Base-by-base conservation (phyloP, 1,139 yeast genomes). In the Nakaseomyces glabratus region DNA sequence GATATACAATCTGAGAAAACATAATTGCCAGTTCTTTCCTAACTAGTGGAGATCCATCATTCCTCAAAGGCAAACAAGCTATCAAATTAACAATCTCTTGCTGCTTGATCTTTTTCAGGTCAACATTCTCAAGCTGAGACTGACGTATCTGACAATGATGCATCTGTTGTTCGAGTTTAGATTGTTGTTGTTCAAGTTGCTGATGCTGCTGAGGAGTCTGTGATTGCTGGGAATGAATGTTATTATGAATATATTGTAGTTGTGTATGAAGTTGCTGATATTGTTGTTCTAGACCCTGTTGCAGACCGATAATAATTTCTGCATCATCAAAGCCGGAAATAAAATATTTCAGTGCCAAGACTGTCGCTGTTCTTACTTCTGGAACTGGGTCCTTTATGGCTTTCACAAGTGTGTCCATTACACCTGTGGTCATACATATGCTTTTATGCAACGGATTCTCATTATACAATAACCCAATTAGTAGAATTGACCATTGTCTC, bases 21-120 rank as follows among this genome's bases (percentile, higher is more conserved):
- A 84, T 82, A 26, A 78, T 76, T 3, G 84, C 73, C 15, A 84
- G 73, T 53, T 90, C 97, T 45, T 85, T 78, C 38, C 98, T 66
- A 1, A 90, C 96, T 51, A 90, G 63, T 0, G 94, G 74, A 0
- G 95, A 82, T 0, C 95, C 97, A 59, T 90, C 98, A 28, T 82
- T 81, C 6, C 84, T 63, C 12, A 69, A 53, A 2, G 66, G 57
- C 20, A 73, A 45, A 1, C 71, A 66, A 0, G 70, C 61, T 34
- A 66, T 55, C 1, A 73, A 63, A 36, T 71, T 54, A 19, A 61
- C 60, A 2, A 63, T 54, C 40, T 71, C 74, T 30, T 63, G 63
- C 15, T 57, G 54, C 44, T 63, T 65, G 24, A 63, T 49, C 26
- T 61, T 65, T 18, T 48, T 49, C 16, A 55, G 38, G 26, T 55